These are phyloP conservation scores for Mycosphaerella sp. DNA, from an alignment of 2,329 filamentous ascomycete genomes.

Conservation along the genomic window DNA sequence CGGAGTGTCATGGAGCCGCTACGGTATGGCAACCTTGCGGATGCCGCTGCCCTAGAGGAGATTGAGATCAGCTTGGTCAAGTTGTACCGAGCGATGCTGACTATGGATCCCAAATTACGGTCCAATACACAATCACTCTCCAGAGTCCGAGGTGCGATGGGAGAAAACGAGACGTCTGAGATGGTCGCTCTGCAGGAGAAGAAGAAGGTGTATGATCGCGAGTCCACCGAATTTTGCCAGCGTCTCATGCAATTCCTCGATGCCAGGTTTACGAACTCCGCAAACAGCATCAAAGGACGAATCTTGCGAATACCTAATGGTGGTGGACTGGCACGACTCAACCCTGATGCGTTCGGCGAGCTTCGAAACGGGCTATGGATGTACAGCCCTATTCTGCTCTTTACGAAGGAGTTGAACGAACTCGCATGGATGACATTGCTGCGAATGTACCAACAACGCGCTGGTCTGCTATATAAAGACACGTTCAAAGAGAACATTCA, in stretches of 20 bases:
- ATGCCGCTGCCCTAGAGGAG: slow-evolving; percentile 61
- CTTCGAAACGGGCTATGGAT: slow-evolving; percentile 74
- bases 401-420: slow-evolving; percentile 75
- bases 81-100: slow-evolving; percentile 86
- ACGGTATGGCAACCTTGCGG: slow-evolving; percentile 65
- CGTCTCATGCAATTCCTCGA: slow-evolving; percentile 77
- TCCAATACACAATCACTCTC: slow-evolving; percentile 42
- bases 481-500: slow-evolving; percentile 73
- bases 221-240: slow-evolving; percentile 69
- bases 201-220: slow-evolving; percentile 76
- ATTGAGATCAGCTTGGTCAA: slow-evolving; percentile 72
- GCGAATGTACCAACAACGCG: slow-evolving; percentile 71
- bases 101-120: slow-evolving; percentile 78
- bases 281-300: slow-evolving; percentile 47
- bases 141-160: slow-evolving; percentile 48
- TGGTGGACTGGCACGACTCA: slow-evolving; percentile 49
- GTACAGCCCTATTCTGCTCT: slow-evolving; percentile 81
- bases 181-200: slow-evolving; percentile 96
- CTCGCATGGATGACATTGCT: slow-evolving; percentile 75
- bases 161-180: slow-evolving; percentile 65
- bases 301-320: slow-evolving; percentile 33
- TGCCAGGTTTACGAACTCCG: slow-evolving; percentile 68
- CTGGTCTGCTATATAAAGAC: slow-evolving; percentile 68
- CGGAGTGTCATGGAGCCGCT: slow-evolving; percentile 67
- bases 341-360: slow-evolving; percentile 60